phyloP scores from a whole-genome alignment of 306 rosid genomes.

The Fragaria iinumae region DNA sequence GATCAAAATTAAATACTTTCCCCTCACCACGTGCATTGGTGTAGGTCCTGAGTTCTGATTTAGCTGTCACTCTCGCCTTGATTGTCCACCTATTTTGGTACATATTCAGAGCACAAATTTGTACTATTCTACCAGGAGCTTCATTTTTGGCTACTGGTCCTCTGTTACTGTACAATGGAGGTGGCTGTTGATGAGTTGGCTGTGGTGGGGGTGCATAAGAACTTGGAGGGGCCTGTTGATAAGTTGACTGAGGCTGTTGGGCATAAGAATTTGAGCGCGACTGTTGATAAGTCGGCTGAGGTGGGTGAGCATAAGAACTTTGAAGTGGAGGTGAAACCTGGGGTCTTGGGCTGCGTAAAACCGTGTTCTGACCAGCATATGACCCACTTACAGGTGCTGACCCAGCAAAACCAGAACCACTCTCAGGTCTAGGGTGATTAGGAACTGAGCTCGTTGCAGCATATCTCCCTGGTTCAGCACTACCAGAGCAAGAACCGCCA shows the following conservation, averaged over 20 bases:
- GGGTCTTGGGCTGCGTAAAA: constrained; percentile 40
- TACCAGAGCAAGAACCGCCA: constrained; percentile 35
- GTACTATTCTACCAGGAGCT: constrained; percentile 70
- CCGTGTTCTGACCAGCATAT: constrained; percentile 52
- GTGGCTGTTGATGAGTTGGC: constrained; percentile 55
- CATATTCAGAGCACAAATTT: constrained; percentile 74
- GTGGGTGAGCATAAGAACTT: constrained; percentile 20
- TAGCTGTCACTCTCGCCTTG: constrained; percentile 87
- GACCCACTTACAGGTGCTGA: constrained; percentile 40
- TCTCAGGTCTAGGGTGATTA: constrained; percentile 24
- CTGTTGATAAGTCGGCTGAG: constrained; percentile 12
- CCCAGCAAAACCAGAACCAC: constrained; percentile 34
- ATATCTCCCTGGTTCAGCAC: constrained; percentile 42
- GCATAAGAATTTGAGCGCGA: constrained; percentile 41
- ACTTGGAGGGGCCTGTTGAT: constrained; percentile 57
- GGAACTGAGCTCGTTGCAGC: constrained; percentile 38
- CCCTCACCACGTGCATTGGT: constrained; percentile 82
- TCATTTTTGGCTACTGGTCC: constrained; percentile 74
- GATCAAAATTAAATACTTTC: constrained; percentile 89
- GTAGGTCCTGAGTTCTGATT: constrained; percentile 69
- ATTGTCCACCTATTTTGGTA: constrained; percentile 78
- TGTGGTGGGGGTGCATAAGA: constrained; percentile 47
- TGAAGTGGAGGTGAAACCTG: constrained; percentile 46
- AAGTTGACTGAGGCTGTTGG: constrained; percentile 51
- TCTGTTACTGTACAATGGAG: constrained; percentile 64